Evolutionary conservation across 192 early-diverging fungal species (phyloP).

Genomic region (Coemansia sp.): DNA sequence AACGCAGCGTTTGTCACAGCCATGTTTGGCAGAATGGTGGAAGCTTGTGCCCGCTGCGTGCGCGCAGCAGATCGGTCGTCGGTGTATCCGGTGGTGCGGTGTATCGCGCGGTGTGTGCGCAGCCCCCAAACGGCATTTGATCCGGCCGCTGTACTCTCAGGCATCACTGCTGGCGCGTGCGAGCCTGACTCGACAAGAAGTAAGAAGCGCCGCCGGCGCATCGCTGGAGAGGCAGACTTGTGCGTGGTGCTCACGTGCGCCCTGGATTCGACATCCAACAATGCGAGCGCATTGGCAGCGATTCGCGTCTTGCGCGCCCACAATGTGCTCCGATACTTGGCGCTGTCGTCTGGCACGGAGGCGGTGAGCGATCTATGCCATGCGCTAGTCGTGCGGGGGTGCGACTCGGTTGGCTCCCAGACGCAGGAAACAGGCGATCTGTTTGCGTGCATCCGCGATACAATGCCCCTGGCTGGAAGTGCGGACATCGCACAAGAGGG

Average conservation of each 20-base stretch:
- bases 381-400: conserved; percentile 10
- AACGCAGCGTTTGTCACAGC: conserved; percentile 23
- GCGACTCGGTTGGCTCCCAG: background rate
- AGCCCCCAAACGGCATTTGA: conserved; percentile 13
- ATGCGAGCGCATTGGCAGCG: background rate
- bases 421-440: conserved; percentile 5
- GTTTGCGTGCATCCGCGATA: conserved; percentile 44
- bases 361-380: background rate
- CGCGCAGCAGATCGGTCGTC: background rate
- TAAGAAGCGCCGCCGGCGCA: background rate
- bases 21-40: conserved; percentile 16
- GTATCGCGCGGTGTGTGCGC: background rate
- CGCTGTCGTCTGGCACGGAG: background rate
- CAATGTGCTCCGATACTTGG: conserved; percentile 3
- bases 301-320: conserved; percentile 27
- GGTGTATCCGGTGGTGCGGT: conserved; percentile 3
- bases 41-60: background rate
- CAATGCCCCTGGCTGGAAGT: background rate
- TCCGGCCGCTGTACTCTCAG: conserved; percentile 16
- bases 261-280: too few relatives aligned
- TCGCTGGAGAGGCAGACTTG: background rate
- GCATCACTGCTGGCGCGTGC: conserved; percentile 3
- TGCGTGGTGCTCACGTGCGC: conserved; percentile 15
- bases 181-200: too few relatives aligned
- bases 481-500: background rate